Percentiles rank a stretch among this genome's conserved stretches.
phyloP scores from a whole-genome alignment of 345 rosid species.

The Anastatica hierochuntica region DNA sequence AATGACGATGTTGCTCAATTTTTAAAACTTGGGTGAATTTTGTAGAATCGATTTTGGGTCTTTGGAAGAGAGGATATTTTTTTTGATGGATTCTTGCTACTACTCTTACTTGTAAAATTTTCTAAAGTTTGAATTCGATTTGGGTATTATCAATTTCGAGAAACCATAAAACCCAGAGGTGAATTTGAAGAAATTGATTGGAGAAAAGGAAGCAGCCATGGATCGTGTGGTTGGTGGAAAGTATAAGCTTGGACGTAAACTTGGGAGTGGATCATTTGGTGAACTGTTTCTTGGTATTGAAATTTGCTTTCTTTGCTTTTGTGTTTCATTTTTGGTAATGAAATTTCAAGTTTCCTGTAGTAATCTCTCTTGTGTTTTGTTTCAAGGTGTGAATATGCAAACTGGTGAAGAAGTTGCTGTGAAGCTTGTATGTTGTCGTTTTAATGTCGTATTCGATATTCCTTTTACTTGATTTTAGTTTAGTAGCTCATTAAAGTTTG shows the following conservation, averaged over 20 bases:
- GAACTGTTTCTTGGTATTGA: constrained; percentile 78
- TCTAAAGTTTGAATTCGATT: not conserved
- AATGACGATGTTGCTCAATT: too few species aligned
- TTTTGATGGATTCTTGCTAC: too few species aligned
- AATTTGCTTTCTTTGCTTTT: not conserved
- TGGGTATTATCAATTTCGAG: not conserved
- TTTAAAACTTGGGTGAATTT: too few species aligned
- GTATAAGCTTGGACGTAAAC: constrained; percentile 86
- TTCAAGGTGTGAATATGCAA: constrained; percentile 69
- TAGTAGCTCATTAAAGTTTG: not conserved
- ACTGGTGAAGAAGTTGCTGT: constrained; percentile 93
- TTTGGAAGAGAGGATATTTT: too few species aligned
- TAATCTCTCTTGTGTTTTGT: not conserved
- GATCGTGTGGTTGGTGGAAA: constrained; percentile 85
- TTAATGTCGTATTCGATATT: too few species aligned
- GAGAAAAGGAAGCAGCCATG: constrained; percentile 31
- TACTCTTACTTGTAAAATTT: too few species aligned
- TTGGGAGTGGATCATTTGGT: constrained; percentile 97
- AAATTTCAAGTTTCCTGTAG: not conserved
- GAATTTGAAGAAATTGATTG: not conserved
- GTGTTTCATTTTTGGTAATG: not conserved
- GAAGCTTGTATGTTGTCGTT: constrained; percentile 57
- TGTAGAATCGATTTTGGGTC: too few species aligned
- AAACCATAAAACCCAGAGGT: not conserved
- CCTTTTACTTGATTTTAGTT: not conserved